Evolutionary conservation across 352 stramenopile genomes (phyloP), one percentile per base, ranked within the genome.

Genomic region (Phytophthora foliorum): DNA sequence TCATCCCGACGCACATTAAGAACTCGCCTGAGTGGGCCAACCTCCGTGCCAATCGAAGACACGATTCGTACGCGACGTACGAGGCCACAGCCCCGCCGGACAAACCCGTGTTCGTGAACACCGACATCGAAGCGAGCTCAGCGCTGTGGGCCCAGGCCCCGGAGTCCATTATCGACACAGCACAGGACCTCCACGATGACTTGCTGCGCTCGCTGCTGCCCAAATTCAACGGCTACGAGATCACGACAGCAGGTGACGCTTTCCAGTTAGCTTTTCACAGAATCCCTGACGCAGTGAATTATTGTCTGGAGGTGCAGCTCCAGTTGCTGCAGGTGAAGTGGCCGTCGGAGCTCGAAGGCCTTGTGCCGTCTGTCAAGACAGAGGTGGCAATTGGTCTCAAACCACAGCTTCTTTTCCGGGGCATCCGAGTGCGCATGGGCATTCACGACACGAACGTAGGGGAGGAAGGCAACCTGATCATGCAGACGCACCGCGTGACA

Each of bases 181-280:
- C 83, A 1, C 79, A 88, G 49, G 77, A 86, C 29, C 56, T 90
- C 2, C 86, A 93, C 46, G 86, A 93, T 24, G 77, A 90, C 69
- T 38, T 93, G 27, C 46, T 93, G 34, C 83, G 85, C 0, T 80
- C 69, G 5, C 54, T 77, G 46, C 39, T 91, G 17, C 73, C 80
- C 1, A 88, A 78, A 21, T 90, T 79, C 41, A 72, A 77, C 31
- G 85, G 85, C 0, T 93, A 93, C 62, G 86, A 93, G 69, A 92
- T 93, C 50, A 93, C 86, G 41, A 93, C 86, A 6, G 80, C 73
- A 0, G 86, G 86, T 9, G 86, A 93, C 46, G 75, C 86, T 4
- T 93, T 93, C 55, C 86, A 93, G 52, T 66, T 93, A 19, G 86
- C 86, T 9, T 93, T 93, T 64, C 84, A 93, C 70, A 72, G 36